phyloP scores from a whole-genome alignment of 1,139 yeast genomes.

The Pichia kudriavzevii region DNA sequence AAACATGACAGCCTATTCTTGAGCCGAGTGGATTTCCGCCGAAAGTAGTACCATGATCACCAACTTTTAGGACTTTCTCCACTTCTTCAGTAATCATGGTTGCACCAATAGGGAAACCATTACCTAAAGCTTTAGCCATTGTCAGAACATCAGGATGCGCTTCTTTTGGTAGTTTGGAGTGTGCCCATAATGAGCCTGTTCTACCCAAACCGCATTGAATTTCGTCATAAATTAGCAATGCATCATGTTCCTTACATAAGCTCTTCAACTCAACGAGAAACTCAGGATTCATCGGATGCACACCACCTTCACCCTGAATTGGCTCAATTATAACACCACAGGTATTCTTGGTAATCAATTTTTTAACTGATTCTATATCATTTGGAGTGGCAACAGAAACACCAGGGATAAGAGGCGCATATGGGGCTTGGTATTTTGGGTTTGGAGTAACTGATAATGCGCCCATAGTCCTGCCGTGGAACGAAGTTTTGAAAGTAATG shows the following conservation, averaged over 20 bases:
- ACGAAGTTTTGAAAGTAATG: slow-evolving; percentile 78
- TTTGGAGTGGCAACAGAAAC: slow-evolving; percentile 57
- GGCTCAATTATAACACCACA: slow-evolving; percentile 96
- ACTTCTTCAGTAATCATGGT: slow-evolving; percentile 78
- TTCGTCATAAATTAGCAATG: slow-evolving; percentile 82
- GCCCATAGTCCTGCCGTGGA: slow-evolving; percentile 95
- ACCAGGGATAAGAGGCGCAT: slow-evolving; percentile 84
- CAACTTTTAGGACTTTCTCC: slow-evolving; percentile 65
- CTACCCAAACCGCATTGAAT: slow-evolving; percentile 96
- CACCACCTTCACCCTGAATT: slow-evolving; percentile 97
- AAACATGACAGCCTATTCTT: slow-evolving; percentile 69
- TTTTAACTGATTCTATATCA: slow-evolving; percentile 51
- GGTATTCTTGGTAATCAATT: slow-evolving; percentile 59
- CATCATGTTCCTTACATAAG: slow-evolving; percentile 64
- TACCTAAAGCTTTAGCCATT: slow-evolving; percentile 92
- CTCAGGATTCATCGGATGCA: slow-evolving; percentile 55
- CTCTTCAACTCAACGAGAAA: slow-evolving; percentile 61
- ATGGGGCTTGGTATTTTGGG: slow-evolving; percentile 86
- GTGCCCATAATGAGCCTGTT: slow-evolving; percentile 92
- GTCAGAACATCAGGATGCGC: slow-evolving; percentile 94
- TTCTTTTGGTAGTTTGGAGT: slow-evolving; percentile 56
- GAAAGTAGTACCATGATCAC: slow-evolving; percentile 97
- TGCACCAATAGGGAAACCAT: slow-evolving; percentile 97
- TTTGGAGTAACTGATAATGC: slow-evolving; percentile 88
- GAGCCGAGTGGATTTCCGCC: slow-evolving; percentile 96